Percentiles rank a stretch among this genome's conserved stretches.
These are phyloP conservation scores for Trichoderma sp. DNA, from an alignment of 2,329 filamentous ascomycete species.

Conservation along the genomic window DNA sequence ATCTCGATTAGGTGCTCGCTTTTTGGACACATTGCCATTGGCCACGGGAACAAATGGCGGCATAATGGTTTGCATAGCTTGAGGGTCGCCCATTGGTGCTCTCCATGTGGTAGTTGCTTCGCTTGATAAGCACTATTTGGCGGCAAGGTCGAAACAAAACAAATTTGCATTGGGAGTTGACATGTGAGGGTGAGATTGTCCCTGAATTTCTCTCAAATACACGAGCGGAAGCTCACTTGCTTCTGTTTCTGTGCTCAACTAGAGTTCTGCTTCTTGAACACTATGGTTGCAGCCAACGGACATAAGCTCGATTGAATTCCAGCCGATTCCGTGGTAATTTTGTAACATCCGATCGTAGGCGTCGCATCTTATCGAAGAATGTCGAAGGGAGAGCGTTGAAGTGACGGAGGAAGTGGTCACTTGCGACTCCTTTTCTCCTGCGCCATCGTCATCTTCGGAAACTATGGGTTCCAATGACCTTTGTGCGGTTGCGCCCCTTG, in stretches of 20 bases:
- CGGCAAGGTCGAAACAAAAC: not conserved
- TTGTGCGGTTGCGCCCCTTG: not conserved
- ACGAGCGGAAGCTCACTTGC: not conserved
- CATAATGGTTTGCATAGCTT: not conserved
- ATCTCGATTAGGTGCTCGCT: not conserved
- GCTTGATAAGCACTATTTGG: not conserved
- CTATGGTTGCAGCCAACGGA: constrained; percentile 36
- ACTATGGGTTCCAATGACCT: not conserved
- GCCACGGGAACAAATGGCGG: not conserved
- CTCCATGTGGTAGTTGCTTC: not conserved
- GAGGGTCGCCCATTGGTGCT: not conserved
- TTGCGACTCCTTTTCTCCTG: constrained; percentile 15
- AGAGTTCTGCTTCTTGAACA: constrained; percentile 33
- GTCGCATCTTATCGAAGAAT: constrained; percentile 30
- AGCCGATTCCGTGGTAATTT: constrained; percentile 29
- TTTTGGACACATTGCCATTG: not conserved
- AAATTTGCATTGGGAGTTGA: not conserved
- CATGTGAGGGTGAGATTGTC: not conserved
- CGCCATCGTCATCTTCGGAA: not conserved
- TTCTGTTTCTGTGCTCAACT: not conserved
- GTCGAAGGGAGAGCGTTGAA: constrained; percentile 20
- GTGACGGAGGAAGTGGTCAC: constrained; percentile 18
- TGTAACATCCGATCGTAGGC: constrained; percentile 35
- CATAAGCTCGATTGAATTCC: constrained; percentile 34
- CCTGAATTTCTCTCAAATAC: not conserved